phyloP scores from a whole-genome alignment of 2,329 filamentous ascomycete species.

The Coniochaeta sp. region DNA sequence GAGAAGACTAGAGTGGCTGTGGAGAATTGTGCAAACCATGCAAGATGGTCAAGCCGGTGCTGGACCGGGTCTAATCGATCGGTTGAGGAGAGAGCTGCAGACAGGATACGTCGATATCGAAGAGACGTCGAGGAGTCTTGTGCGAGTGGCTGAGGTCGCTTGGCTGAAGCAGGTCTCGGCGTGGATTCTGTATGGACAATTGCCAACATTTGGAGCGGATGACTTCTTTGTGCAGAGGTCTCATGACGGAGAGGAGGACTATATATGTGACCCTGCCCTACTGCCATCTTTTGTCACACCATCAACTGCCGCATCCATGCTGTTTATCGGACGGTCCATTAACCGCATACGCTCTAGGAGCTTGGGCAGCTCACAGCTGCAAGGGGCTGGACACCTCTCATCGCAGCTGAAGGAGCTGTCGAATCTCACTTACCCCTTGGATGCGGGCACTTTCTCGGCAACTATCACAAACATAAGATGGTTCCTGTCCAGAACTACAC shows the following conservation, averaged over 20 bases:
- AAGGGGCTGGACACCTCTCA: slow-evolving; percentile 54
- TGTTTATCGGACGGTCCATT: slow-evolving; percentile 85
- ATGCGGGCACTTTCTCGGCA: slow-evolving; percentile 59
- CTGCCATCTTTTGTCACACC: slow-evolving; percentile 74
- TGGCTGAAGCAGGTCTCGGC: slow-evolving; percentile 88
- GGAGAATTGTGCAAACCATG: slow-evolving; percentile 66
- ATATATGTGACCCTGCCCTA: slow-evolving; percentile 48
- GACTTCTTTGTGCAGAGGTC: slow-evolving; percentile 76
- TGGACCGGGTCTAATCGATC: slow-evolving; percentile 70
- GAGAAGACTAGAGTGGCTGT: slow-evolving; percentile 78
- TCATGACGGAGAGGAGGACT: slow-evolving; percentile 41
- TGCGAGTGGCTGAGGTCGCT: slow-evolving; percentile 74
- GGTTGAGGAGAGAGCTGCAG: slow-evolving; percentile 65
- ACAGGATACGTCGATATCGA: slow-evolving; percentile 88
- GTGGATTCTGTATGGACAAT: slow-evolving; percentile 82
- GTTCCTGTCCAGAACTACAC: slow-evolving; percentile 73
- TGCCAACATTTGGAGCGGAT: slow-evolving; percentile 67
- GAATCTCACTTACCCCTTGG: slow-evolving; percentile 64
- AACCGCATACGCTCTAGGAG: slow-evolving; percentile 66
- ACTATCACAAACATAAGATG: slow-evolving; percentile 70
- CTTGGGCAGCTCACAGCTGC: slow-evolving; percentile 32
- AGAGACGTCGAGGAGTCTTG: slow-evolving; percentile 62
- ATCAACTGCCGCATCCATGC: slow-evolving; percentile 69
- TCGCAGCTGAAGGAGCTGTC: slow-evolving; percentile 64
- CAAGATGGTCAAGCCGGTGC: slow-evolving; percentile 21